phyloP scores from a whole-genome alignment of 176 grass and related monocot genomes.

The Rhynchospora pubera region DNA sequence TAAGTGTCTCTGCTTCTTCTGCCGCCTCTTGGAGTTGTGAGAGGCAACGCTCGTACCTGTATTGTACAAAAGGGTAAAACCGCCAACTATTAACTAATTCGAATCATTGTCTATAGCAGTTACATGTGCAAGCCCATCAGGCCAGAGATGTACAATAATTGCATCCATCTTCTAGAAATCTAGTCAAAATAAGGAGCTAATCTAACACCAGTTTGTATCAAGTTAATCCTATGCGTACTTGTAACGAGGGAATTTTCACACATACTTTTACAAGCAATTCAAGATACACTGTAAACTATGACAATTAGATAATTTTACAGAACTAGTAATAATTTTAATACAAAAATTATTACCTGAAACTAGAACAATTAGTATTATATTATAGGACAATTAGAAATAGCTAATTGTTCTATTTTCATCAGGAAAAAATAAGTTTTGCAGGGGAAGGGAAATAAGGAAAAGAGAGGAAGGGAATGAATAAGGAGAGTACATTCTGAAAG shows the following conservation, averaged over 20 bases:
- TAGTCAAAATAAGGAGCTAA: not conserved
- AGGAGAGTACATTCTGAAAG: too few species aligned
- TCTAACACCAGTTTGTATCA: not conserved
- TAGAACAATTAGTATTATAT: too few species aligned
- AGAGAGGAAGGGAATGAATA: too few species aligned
- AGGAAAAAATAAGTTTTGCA: too few species aligned
- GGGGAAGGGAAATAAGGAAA: too few species aligned
- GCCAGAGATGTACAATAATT: not conserved
- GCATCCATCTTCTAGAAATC: not conserved
- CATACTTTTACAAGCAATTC: not conserved
- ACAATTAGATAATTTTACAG: too few species aligned
- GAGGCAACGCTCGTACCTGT: constrained; percentile 60
- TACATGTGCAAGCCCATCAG: not conserved
- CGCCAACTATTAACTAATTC: not conserved
- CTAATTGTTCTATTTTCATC: too few species aligned
- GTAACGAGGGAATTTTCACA: not conserved
- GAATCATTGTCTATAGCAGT: not conserved
- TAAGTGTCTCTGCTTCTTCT: constrained; percentile 55
- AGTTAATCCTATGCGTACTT: not conserved
- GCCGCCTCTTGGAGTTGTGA: constrained; percentile 63
- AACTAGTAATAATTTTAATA: too few species aligned
- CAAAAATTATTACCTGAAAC: too few species aligned
- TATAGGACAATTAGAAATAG: too few species aligned
- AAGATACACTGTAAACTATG: not conserved
- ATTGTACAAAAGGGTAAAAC: not conserved